Conservation (phyloP, 2,329 filamentous ascomycete species). For the Phialophora tarda region DNA sequence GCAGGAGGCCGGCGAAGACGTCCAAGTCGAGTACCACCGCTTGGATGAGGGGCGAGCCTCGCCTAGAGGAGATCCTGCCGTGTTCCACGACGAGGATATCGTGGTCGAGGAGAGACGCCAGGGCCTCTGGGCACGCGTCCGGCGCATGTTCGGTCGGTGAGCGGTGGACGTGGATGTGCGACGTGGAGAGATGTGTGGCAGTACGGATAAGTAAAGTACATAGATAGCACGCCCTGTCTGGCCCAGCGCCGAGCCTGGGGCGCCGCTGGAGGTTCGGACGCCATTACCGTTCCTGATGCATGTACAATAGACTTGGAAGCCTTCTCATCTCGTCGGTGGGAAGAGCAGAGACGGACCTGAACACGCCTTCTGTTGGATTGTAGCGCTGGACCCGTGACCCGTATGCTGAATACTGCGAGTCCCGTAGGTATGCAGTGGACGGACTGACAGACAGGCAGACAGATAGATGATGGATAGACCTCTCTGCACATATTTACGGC, state of each 20-base stretch:
- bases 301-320: not conserved
- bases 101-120: slow-evolving; percentile 4
- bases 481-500: not conserved
- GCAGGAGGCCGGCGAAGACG: slow-evolving; percentile 2
- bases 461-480: not conserved
- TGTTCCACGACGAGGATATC: slow-evolving; percentile 5
- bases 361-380: not conserved
- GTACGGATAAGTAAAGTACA: too few relatives aligned
- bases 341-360: not conserved
- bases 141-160: slow-evolving; percentile 18
- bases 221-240: too few relatives aligned
- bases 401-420: not conserved
- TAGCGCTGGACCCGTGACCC: not conserved
- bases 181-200: not conserved
- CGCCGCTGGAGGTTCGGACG: too few relatives aligned
- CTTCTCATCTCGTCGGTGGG: not conserved
- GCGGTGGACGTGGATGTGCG: not conserved
- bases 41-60: not conserved
- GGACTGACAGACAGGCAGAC: not conserved
- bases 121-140: slow-evolving; percentile 15
- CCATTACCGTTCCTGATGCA: not conserved
- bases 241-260: too few relatives aligned
- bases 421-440: not conserved
- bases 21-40: not conserved
- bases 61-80: not conserved